Evolutionary conservation across 306 rosid genomes (phyloP).

Genomic region (Delonix regia): DNA sequence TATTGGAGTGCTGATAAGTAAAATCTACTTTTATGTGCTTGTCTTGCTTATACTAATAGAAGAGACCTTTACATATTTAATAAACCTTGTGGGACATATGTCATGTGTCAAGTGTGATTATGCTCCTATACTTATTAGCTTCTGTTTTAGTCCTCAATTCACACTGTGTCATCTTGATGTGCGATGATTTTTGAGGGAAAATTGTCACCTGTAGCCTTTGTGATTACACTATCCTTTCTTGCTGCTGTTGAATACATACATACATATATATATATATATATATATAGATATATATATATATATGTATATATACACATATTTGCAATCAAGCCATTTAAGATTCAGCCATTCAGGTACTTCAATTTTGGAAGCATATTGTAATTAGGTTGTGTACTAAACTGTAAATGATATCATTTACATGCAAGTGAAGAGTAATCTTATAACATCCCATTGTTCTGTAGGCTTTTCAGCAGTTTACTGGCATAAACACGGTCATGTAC

Average conservation of each 20-base stretch:
- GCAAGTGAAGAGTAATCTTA: slow-evolving; percentile 31
- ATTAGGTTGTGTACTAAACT: neutral
- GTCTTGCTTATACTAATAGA: slow-evolving; percentile 16
- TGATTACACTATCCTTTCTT: neutral
- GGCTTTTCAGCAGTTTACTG: slow-evolving; percentile 92
- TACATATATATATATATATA: too few species aligned
- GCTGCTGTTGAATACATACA: slow-evolving; percentile 15
- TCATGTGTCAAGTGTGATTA: neutral
- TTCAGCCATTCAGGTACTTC: neutral
- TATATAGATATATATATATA: too few species aligned
- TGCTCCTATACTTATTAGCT: neutral
- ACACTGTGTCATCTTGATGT: neutral
- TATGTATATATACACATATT: too few species aligned
- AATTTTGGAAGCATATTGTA: neutral
- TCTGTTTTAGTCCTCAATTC: neutral
- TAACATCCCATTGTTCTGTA: slow-evolving; percentile 44
- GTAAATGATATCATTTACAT: slow-evolving; percentile 5
- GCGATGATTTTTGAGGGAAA: neutral
- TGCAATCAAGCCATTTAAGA: neutral
- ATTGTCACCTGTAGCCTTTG: neutral
- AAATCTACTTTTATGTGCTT: neutral
- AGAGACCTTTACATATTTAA: slow-evolving; percentile 6
- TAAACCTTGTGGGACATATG: neutral
- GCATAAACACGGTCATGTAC: slow-evolving; percentile 97
- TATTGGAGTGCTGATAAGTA: neutral